Evolutionary conservation across 257 asterid genomes (phyloP), one percentile per base, ranked within the genome.

Genomic region (Solanum sparsipilum): DNA sequence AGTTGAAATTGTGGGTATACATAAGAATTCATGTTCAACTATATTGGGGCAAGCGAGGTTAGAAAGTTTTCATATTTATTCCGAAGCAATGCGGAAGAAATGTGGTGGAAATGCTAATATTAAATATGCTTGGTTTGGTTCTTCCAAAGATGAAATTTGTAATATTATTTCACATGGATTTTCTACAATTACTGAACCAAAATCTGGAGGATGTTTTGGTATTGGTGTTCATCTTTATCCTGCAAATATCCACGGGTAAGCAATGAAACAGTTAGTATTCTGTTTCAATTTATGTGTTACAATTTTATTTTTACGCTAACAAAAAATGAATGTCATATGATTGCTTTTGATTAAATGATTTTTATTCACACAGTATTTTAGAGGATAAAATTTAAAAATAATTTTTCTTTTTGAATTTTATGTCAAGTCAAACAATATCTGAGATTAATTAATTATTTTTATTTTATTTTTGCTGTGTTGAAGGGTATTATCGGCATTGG

Each of bases 51-150:
- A 83, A 83, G 92, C 91, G 4, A 85, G 83, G 76, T 20, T 90
- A 56, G 90, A 90, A 58, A 86, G 90, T 2, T 93, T 93, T 74
- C 86, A 85, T 7, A 27, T 88, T 32, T 90, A 89, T 88, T 82
- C 86, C 6, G 39, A 41, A 36, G 94, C 93, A 9, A 91, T 89
- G 92, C 93, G 89, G 4, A 81, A 56, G 52, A 91, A 76, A 85
- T 89, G 93, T 67, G 91, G 91, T 76, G 94, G 94, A 85, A 89
- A 93, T 56, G 93, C 93, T 4, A 92, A 92, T 58, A 18, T 90
- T 1, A 90, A 83, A 90, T 87, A 84, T 48, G 95, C 88, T 2
- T 94, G 96, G 94, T 94, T 91, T 89, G 95, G 93, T 74, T 91
- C 92, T 29, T 73, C 91, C 1, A 72, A 87, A 86, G 88, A 74